A percentile compares a stretch with the other conserved stretches of the same genome.
Evolutionary conservation across 768 basidiomycete genomes (phyloP).

Genomic region (Boletales sp.): DNA sequence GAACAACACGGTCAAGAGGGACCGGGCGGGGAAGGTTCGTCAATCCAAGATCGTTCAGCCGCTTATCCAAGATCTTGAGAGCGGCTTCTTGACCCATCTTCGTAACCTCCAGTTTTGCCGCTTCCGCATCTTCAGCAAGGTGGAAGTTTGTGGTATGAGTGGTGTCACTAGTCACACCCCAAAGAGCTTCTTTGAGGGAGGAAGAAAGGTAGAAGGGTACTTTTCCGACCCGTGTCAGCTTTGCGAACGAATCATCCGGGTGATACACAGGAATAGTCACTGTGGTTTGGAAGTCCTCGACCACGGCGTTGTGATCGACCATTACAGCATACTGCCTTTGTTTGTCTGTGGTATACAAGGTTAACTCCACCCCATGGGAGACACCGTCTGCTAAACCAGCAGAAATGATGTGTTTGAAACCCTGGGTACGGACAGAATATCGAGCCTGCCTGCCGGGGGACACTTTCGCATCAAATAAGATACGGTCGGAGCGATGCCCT

Average conservation of each 20-base stretch:
- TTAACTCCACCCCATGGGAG: slow-evolving; percentile 13
- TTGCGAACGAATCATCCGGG: neutral
- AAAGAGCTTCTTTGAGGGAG: neutral
- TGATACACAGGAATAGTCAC: neutral
- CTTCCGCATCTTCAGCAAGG: neutral
- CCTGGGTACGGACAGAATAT: neutral
- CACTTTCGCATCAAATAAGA: slow-evolving; percentile 22
- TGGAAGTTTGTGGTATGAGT: neutral
- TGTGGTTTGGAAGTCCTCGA: slow-evolving; percentile 14
- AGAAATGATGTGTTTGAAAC: slow-evolving; percentile 14
- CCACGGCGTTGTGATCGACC: slow-evolving; percentile 7
- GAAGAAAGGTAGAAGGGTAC: slow-evolving; percentile 1
- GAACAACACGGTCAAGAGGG: neutral
- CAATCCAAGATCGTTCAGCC: slow-evolving; percentile 1
- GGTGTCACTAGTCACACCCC: neutral
- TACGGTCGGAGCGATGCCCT: slow-evolving; percentile 20
- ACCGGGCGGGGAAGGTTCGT: neutral
- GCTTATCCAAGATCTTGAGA: slow-evolving; percentile 3
- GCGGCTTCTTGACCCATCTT: slow-evolving; percentile 1
- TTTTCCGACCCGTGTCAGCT: neutral
- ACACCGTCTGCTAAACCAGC: slow-evolving; percentile 29
- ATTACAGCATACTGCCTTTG: neutral
- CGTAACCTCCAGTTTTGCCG: slow-evolving; percentile 2
- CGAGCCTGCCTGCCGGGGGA: slow-evolving; percentile 7
- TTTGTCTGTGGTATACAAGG: slow-evolving; percentile 12